Base-by-base conservation (phyloP, 2,329 filamentous ascomycete genomes). In the Trichoderma breve region DNA sequence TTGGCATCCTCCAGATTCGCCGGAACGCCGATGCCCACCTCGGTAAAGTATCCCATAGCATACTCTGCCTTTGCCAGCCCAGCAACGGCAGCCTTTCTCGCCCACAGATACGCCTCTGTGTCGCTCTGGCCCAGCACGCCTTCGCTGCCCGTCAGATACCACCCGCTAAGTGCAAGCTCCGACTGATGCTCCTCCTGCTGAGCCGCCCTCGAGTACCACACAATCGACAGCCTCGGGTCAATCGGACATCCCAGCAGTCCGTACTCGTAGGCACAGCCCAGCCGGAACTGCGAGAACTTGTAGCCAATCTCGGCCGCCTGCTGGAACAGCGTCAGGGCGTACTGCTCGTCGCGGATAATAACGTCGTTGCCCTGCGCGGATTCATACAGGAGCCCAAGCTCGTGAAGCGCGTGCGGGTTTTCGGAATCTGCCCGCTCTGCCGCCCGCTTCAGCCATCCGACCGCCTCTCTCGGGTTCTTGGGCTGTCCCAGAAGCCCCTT, bases 101-200 rank as follows among this genome's bases (percentile, higher is more conserved):
- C 95, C 96, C 96, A 99, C 2, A 99, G 88, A 80, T 98, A 99
- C 1, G 96, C 96, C 81, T 99, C 96, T 0, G 93, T 97, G 77
- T 99, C 96, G 79, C 91, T 97, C 81, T 98, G 95, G 77, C 93
- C 90, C 68, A 99, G 83, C 9, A 98, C 93, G 1, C 93, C 93
- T 70, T 97, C 93, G 43, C 90, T 91, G 1, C 96, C 96, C 0
- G 96, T 99, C 58, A 99, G 84, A 80, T 99, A 99, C 95, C 95
- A 96, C n/a, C 93, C 93, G 76, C 90, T 93, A 24, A 96, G 86
- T 0, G 93, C 90, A 72, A 96, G 86, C 82, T 98, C 96, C 71
- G 92, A 92, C 81, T 98, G 94, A 80, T 98, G 96, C 83, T 99
- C 96, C 73, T 93, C 94, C 81, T 98, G 95, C 36, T 93, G 90